phyloP scores from a whole-genome alignment of 2,329 filamentous ascomycete species.

The Diplodia sapinea region DNA sequence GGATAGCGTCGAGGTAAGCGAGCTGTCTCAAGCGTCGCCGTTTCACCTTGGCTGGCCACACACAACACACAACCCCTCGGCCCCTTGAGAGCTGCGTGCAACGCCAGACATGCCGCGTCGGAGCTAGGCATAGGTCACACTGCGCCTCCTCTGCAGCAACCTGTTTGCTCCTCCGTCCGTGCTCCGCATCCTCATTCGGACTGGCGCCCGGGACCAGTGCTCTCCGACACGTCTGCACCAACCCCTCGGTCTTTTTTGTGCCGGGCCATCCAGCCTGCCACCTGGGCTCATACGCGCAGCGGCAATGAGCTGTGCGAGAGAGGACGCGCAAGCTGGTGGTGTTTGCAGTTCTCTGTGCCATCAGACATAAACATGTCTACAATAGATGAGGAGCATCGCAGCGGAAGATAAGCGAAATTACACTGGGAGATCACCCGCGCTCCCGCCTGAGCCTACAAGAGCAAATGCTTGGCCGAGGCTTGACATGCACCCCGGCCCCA shows the following conservation, averaged over 20 bases:
- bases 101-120: conserved; percentile 1
- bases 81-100: conserved; percentile 1
- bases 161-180: neutral
- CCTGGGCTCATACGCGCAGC: neutral
- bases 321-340: neutral
- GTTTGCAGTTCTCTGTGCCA: neutral
- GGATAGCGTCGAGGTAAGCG: neutral
- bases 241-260: neutral
- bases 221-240: neutral
- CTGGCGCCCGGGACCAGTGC: neutral
- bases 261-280: neutral
- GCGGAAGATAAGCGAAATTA: conserved; percentile 16
- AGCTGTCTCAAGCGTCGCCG: conserved; percentile 12
- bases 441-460: neutral
- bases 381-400: neutral
- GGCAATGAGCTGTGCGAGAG: neutral
- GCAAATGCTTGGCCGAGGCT: neutral
- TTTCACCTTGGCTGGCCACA: conserved; percentile 19
- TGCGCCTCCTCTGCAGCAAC: conserved; percentile 3
- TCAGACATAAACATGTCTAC: conserved; percentile 10
- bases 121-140: neutral
- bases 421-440: conserved; percentile 17
- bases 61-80: neutral
- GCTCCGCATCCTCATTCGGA: neutral
- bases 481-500: neutral